phyloP scores from a whole-genome alignment of 768 basidiomycete genomes.

The Sporobolomyces pararoseus region DNA sequence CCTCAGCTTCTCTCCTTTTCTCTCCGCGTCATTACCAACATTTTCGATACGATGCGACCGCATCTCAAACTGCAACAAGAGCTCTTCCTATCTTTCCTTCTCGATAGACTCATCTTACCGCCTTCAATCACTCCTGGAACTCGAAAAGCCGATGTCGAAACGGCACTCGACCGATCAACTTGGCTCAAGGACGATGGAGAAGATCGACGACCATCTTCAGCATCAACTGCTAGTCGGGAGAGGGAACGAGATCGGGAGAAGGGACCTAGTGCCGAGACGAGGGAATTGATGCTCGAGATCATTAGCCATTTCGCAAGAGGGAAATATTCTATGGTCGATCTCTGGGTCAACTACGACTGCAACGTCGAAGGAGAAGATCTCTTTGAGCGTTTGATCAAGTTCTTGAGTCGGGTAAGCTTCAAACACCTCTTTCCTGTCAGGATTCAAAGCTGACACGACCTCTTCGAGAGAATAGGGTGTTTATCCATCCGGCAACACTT shows the following conservation, averaged over 20 bases:
- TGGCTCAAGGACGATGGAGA: conserved; percentile 38
- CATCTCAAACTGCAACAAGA: conserved; percentile 92
- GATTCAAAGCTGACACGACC: neutral
- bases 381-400: conserved; percentile 81
- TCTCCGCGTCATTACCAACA: conserved; percentile 77
- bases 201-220: conserved; percentile 43
- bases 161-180: conserved; percentile 39
- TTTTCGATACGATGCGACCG: conserved; percentile 79
- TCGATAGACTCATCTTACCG: conserved; percentile 69
- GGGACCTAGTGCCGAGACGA: conserved; percentile 75
- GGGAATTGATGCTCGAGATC: conserved; percentile 84
- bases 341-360: conserved; percentile 95
- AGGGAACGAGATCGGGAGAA: conserved; percentile 16
- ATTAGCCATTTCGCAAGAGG: conserved; percentile 73
- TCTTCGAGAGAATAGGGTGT: conserved; percentile 63
- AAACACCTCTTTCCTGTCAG: neutral
- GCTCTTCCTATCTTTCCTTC: conserved; percentile 86
- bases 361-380: conserved; percentile 94
- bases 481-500: conserved; percentile 62
- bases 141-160: conserved; percentile 42
- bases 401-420: conserved; percentile 64
- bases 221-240: neutral
- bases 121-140: conserved; percentile 7
- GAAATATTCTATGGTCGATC: conserved; percentile 82
- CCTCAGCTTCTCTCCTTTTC: conserved; percentile 70